Conservation (phyloP, 2,329 filamentous ascomycete genomes). For the Drechslerella dactyloides region DNA sequence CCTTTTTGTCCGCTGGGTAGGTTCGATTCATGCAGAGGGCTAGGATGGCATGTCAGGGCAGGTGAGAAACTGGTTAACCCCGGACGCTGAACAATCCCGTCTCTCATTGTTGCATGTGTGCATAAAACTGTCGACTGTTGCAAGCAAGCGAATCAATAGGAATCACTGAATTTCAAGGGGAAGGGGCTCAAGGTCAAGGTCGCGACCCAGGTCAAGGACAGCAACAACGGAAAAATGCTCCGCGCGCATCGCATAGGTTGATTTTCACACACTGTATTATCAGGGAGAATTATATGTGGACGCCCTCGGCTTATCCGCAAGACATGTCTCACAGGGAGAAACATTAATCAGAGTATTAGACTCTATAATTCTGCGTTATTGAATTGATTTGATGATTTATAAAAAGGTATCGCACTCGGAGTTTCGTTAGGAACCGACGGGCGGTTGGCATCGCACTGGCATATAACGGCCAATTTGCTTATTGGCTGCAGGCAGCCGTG, state of each 20-base stretch:
- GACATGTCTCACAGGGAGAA: slow-evolving; percentile 32
- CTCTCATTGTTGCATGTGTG: not conserved
- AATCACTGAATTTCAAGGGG: not conserved
- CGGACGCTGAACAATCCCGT: not conserved
- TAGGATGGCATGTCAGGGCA: not conserved
- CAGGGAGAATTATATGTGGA: not conserved
- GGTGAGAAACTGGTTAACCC: not conserved
- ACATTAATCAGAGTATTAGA: slow-evolving; percentile 6
- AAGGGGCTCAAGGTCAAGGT: not conserved
- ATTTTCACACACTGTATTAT: not conserved
- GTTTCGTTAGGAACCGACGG: slow-evolving; percentile 15
- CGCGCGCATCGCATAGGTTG: not conserved
- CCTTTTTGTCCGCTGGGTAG: not conserved
- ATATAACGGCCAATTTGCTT: slow-evolving; percentile 4
- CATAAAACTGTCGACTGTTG: not conserved
- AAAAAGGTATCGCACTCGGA: slow-evolving; percentile 42
- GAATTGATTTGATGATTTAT: not conserved
- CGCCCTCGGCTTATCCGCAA: slow-evolving; percentile 5
- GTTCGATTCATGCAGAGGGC: not conserved
- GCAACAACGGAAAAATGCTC: not conserved
- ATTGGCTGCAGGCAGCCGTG: not conserved
- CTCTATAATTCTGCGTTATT: slow-evolving; percentile 15
- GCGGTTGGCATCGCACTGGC: not conserved
- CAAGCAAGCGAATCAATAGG: not conserved
- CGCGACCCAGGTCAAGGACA: too few species aligned